A percentile compares a stretch with the other conserved stretches of the same genome.
These are phyloP conservation scores for Raphanus raphanistrum DNA, from an alignment of 345 rosid genomes.

Conservation along the genomic window DNA sequence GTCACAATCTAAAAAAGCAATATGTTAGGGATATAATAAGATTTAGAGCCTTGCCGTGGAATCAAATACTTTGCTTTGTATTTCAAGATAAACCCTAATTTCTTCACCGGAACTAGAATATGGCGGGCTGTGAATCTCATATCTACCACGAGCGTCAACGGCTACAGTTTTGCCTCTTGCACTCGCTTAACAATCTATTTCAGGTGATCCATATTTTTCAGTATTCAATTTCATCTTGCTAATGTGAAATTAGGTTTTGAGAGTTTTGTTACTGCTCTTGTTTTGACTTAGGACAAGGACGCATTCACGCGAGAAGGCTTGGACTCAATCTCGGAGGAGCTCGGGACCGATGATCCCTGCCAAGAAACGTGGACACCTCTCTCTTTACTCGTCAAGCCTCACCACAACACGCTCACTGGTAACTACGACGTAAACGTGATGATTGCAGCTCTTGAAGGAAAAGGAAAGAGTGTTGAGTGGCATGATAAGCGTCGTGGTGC, in stretches of 20 bases:
- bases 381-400: slow-evolving; percentile 73
- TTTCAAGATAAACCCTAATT: neutral
- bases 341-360: slow-evolving; percentile 58
- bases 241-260: neutral
- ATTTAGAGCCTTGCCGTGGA: neutral
- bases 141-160: slow-evolving; percentile 84
- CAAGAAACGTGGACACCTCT: slow-evolving; percentile 66
- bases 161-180: slow-evolving; percentile 80
- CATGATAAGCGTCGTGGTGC: slow-evolving; percentile 72
- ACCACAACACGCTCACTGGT: slow-evolving; percentile 74
- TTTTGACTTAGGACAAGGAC: slow-evolving; percentile 53
- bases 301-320: slow-evolving; percentile 64
- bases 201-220: slow-evolving; percentile 57
- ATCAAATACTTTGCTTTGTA: neutral
- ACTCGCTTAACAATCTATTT: slow-evolving; percentile 88
- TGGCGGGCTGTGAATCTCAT: slow-evolving; percentile 44
- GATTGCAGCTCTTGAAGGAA: slow-evolving; percentile 67
- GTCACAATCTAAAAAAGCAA: no score
- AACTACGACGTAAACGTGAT: slow-evolving; percentile 87
- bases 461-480: slow-evolving; percentile 69
- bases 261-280: neutral
- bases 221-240: neutral
- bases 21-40: neutral
- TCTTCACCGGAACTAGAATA: slow-evolving; percentile 21
- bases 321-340: slow-evolving; percentile 62